Base-by-base conservation (phyloP, 257 asterid species). In the Fraxinus excelsior region DNA sequence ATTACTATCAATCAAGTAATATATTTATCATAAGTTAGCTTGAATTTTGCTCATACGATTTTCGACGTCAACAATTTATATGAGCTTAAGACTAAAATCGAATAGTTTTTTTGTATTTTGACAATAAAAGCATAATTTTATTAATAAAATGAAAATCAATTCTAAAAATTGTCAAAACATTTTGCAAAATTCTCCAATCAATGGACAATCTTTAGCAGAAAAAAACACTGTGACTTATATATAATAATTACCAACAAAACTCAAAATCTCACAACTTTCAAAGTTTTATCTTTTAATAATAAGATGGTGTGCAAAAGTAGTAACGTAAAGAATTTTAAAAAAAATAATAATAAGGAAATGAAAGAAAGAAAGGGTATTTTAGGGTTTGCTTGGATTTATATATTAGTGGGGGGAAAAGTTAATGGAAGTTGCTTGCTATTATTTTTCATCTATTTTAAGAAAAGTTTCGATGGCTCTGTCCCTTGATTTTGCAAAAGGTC, bases 401-500 rank as follows among this genome's bases (percentile, higher is more conserved):
- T 74, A 77, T 70, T 77, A 29, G 70, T 28, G 28, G 8, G 8
- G n/a, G 23, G 38, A 64, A 64, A 60, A n/a, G 44, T 34, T 35
- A 77, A 10, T 64, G 49, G 40, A 72, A 78, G 56, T 65, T 29
- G 73, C 14, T 40, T 1, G 73, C 31, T 56, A 62, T 16, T 34
- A 16, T 19, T 60, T 80, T 62, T 73, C 72, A 34, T 29, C n/a
- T 23, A 42, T 78, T 80, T 51, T 31, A 4, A 71, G 49, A 29
- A 77, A 23, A 83, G 60, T 77, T 67, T 71, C 28, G 53, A 58
- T 71, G 26, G 23, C 0, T 13, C 1, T 21, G 85, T 5, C 85
- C 77, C 60, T 84, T 75, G 82, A 74, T 37, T 74, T 71, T 66
- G 76, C 79, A 75, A 81, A 62, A 80, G 79, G 46, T 81, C 84